These are phyloP conservation scores for Coemansia sp. DNA, from an alignment of 192 early-diverging fungal species.

Conservation along the genomic window DNA sequence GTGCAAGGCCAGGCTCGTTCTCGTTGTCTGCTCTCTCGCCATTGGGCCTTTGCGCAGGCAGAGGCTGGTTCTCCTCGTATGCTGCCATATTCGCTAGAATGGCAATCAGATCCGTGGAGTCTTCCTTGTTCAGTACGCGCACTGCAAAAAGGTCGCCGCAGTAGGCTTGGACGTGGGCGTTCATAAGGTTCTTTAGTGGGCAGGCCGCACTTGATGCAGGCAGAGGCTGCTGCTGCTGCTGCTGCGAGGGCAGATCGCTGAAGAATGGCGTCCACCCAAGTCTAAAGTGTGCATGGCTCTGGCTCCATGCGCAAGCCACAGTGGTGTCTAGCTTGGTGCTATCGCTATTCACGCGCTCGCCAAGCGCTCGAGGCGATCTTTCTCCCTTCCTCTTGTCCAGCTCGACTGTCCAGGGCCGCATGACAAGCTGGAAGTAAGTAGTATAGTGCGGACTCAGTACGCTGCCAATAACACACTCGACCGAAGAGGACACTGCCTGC, in stretches of 20 bases:
- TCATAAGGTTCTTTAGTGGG: slow-evolving; percentile 3
- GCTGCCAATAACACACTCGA: slow-evolving; percentile 42
- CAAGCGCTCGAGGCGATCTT: not conserved
- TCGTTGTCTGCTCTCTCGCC: not conserved
- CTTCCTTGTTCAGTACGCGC: slow-evolving; percentile 51
- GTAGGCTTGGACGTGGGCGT: slow-evolving; percentile 40
- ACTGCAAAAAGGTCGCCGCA: slow-evolving; percentile 51
- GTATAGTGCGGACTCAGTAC: slow-evolving; percentile 52
- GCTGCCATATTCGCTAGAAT: slow-evolving; percentile 47
- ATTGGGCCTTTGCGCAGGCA: slow-evolving; percentile 1
- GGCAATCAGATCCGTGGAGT: slow-evolving; percentile 50
- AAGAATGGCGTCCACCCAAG: slow-evolving; percentile 54
- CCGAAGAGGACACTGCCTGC: slow-evolving; percentile 8
- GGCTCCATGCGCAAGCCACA: slow-evolving; percentile 38
- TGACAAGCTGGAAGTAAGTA: slow-evolving; percentile 42
- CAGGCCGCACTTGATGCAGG: not conserved
- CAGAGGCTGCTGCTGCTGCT: not conserved
- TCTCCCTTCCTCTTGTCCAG: slow-evolving; percentile 21
- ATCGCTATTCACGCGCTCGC: not conserved
- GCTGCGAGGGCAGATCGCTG: slow-evolving; percentile 20
- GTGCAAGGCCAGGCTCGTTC: not conserved
- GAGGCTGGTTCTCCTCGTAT: slow-evolving; percentile 37
- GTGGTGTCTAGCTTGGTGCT: slow-evolving; percentile 8
- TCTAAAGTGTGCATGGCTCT: slow-evolving; percentile 41
- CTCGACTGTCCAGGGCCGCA: slow-evolving; percentile 31